Evolutionary conservation across 495 filamentous ascomycete genomes (phyloP).

Genomic region (Paragyromitra xinjiangensis): DNA sequence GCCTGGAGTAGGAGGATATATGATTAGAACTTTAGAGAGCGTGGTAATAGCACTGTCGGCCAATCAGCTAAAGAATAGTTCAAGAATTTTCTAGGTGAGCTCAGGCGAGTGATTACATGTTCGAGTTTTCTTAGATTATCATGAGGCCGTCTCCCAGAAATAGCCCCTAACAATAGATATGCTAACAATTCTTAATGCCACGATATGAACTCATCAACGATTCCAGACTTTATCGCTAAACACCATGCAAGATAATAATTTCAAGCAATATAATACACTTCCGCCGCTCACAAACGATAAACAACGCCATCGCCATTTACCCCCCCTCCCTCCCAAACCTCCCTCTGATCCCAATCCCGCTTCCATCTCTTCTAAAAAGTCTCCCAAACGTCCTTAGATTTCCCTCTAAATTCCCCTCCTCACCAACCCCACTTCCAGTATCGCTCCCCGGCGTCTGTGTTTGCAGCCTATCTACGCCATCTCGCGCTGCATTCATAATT

Average conservation of each 20-base stretch:
- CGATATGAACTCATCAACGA: not conserved
- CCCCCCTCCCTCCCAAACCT: slow-evolving; percentile 66
- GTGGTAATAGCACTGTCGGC: no score
- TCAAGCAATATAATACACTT: slow-evolving; percentile 28
- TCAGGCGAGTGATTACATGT: not conserved
- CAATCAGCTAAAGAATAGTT: no score
- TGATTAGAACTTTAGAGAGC: no score
- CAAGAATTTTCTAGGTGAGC: not conserved
- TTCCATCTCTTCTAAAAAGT: slow-evolving; percentile 90
- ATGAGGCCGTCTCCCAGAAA: not conserved
- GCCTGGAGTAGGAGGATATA: no score
- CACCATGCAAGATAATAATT: slow-evolving; percentile 17
- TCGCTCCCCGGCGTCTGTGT: slow-evolving; percentile 64
- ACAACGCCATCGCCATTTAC: not conserved
- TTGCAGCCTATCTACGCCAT: slow-evolving; percentile 88
- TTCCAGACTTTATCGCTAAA: not conserved
- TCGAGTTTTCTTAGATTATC: not conserved
- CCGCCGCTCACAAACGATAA: not conserved
- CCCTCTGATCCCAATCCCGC: slow-evolving; percentile 72
- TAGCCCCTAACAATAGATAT: not conserved
- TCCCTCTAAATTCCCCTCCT: slow-evolving; percentile 77
- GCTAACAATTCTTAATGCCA: not conserved
- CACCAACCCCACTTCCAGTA: slow-evolving; percentile 58
- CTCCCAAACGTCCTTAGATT: slow-evolving; percentile 94
- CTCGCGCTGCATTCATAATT: slow-evolving; percentile 81